Evolutionary conservation across 1,139 yeast species (phyloP), one percentile per base, ranked within the genome.

Genomic region (Pichia sp.): DNA sequence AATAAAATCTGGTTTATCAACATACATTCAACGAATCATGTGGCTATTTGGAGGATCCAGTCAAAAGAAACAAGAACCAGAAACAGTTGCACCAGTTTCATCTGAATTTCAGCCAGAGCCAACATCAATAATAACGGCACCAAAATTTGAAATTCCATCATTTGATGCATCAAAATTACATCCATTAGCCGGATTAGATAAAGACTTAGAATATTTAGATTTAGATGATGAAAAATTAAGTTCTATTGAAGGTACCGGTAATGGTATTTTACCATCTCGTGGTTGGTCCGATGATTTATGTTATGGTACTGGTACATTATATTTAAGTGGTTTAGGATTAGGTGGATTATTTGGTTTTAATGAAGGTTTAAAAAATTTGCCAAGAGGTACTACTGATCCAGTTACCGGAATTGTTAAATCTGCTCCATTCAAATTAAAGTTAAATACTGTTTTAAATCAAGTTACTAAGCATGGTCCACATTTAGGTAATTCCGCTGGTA

Each of bases 271-370:
- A 61, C 97, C 99, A 41, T 87, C 95, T 41, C 85, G 97, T 73
- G 96, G 95, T 64, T 93, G 97, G 96, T 80, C 91, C 18, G 99
- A 93, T 69, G 98, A 93, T 71, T 77, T 93, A 60, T 90, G 97
- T 78, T 93, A 95, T 71, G 99, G 99, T 62, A 87, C 99, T 14
- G 99, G 99, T 69, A 84, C 96, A 14, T 91, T 90, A 48, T 93
- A 93, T 69, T 76, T 93, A 62, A 63, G 86, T 45, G 96, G 93
- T 50, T 67, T 75, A 55, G 80, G 79, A 13, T 71, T 87, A 55
- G 99, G 99, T 70, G 99, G 99, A 56, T 73, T 84, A 18, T 86
- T 83, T 65, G 99, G 99, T 55, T 72, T 90, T 56, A 80, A 81
- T 58, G 97, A 91, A 71, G 98, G 98, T 57, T 66, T 93, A 54